These are phyloP conservation scores for Juglanconis oblonga DNA, from an alignment of 2,329 filamentous ascomycete genomes.

Conservation along the genomic window DNA sequence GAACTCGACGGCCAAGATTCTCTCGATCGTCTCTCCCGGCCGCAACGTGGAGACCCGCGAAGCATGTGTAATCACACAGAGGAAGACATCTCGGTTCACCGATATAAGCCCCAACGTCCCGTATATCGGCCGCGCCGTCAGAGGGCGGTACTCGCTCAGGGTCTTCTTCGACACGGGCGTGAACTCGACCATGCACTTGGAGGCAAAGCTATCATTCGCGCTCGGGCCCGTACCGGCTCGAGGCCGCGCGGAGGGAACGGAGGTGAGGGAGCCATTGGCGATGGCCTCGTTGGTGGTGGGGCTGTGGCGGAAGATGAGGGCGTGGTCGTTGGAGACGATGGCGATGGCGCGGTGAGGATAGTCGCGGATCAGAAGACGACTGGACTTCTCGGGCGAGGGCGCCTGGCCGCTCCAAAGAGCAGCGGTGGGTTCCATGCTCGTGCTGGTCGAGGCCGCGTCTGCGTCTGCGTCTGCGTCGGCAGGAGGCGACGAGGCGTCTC, in stretches of 20 bases:
- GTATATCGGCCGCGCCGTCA: constrained; percentile 72
- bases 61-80: constrained; percentile 83
- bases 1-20: constrained; percentile 84
- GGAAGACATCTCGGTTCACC: constrained; percentile 78
- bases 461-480: neutral
- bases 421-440: constrained; percentile 44
- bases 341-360: constrained; percentile 84
- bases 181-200: constrained; percentile 88
- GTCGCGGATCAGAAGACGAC: constrained; percentile 81
- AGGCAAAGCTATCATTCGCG: constrained; percentile 41
- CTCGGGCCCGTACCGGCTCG: constrained; percentile 34
- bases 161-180: constrained; percentile 61
- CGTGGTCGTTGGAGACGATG: constrained; percentile 74
- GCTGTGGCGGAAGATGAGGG: constrained; percentile 80
- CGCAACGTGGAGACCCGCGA: constrained; percentile 76
- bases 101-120: constrained; percentile 88
- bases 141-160: constrained; percentile 70
- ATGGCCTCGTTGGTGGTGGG: constrained; percentile 58
- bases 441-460: neutral
- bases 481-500: neutral
- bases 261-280: constrained; percentile 57
- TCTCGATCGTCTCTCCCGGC: constrained; percentile 84
- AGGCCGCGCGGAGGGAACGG: constrained; percentile 44
- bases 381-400: constrained; percentile 56
- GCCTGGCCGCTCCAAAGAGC: constrained; percentile 44